Conservation (phyloP, 2,329 filamentous ascomycete genomes). For the Westerdykella ornata region DNA sequence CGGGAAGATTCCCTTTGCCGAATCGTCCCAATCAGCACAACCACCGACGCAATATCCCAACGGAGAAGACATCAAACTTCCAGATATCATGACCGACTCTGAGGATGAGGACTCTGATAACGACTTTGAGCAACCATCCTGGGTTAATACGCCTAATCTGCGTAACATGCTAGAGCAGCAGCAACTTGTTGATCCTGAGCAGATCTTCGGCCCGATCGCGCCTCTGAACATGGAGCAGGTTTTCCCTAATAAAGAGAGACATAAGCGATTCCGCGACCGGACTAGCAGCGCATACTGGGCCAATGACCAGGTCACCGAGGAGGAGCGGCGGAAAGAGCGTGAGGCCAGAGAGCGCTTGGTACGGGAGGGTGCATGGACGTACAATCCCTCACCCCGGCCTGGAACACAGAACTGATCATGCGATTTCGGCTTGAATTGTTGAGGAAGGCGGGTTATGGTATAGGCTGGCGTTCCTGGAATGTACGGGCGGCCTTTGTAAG, state of each 20-base stretch:
- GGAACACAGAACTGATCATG: background rate
- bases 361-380: conserved; percentile 72
- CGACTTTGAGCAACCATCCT: conserved; percentile 63
- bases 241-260: conserved; percentile 68
- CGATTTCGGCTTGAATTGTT: background rate
- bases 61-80: conserved; percentile 83
- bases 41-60: conserved; percentile 82
- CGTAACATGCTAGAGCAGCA: conserved; percentile 69
- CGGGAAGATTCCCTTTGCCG: conserved; percentile 82
- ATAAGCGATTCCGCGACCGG: conserved; percentile 80
- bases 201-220: conserved; percentile 81
- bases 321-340: conserved; percentile 75
- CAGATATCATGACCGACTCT: conserved; percentile 91
- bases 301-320: conserved; percentile 75
- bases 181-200: conserved; percentile 75
- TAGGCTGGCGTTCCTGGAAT: no score
- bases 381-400: conserved; percentile 30
- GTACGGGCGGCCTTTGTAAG: no score
- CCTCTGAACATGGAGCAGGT: conserved; percentile 95
- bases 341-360: conserved; percentile 72
- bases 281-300: conserved; percentile 96
- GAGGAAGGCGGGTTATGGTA: background rate
- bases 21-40: conserved; percentile 48
- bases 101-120: conserved; percentile 72
- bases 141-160: conserved; percentile 84